phyloP scores from a whole-genome alignment of 2,329 filamentous ascomycete genomes.

The Hymenoscyphus fraxineus region DNA sequence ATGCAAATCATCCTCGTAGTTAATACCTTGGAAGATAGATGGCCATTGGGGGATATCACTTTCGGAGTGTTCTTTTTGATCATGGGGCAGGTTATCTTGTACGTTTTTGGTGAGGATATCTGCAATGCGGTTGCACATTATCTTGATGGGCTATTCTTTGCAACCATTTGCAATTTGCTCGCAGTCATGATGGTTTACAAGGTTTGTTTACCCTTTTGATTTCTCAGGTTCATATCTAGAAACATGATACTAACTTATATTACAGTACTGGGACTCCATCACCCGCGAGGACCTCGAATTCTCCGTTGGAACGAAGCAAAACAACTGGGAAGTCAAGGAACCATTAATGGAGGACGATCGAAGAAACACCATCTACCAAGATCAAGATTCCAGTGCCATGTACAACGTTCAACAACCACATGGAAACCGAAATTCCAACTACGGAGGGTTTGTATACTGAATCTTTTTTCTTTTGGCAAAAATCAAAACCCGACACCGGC shows the following conservation, averaged over 20 bases:
- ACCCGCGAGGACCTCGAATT: conserved; percentile 98
- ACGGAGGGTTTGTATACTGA: conserved; percentile 33
- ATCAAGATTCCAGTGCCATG: conserved; percentile 27
- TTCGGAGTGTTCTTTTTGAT: conserved; percentile 92
- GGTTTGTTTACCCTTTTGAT: conserved; percentile 45
- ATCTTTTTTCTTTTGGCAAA: neutral
- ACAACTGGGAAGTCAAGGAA: conserved; percentile 99
- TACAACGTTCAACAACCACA: conserved; percentile 19
- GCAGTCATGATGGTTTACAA: conserved; percentile 99
- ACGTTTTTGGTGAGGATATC: conserved; percentile 81
- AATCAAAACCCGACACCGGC: neutral
- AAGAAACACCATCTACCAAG: conserved; percentile 34
- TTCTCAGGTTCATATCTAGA: neutral
- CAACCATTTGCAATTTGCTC: conserved; percentile 87
- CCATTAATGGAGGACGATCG: conserved; percentile 43
- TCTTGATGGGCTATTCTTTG: conserved; percentile 89
- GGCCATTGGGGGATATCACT: conserved; percentile 87
- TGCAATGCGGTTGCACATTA: conserved; percentile 87
- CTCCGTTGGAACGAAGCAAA: conserved; percentile 88
- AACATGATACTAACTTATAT: conserved; percentile 14
- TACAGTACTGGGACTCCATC: conserved; percentile 96
- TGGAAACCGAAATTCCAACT: conserved; percentile 32
- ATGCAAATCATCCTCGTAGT: conserved; percentile 87
- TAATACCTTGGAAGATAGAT: conserved; percentile 88
- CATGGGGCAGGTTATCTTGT: conserved; percentile 86